Conservation (phyloP, 495 filamentous ascomycete species). For the Penicillium herquei region DNA sequence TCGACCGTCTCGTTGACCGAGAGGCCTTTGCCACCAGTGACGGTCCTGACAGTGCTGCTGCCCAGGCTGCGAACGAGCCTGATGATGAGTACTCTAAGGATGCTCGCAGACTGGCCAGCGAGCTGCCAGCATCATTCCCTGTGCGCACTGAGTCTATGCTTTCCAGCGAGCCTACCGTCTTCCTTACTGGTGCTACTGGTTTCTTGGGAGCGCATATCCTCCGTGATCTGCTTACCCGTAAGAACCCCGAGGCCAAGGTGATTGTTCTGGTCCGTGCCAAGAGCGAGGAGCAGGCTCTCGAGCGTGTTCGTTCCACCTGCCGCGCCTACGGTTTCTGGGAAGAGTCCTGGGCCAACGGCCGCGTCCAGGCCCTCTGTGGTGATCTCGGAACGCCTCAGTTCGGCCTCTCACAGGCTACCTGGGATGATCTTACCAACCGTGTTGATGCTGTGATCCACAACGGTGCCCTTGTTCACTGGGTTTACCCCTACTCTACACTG, state of each 20-base stretch:
- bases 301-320: conserved; percentile 45
- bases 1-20: conserved; percentile 60
- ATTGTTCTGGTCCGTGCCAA: conserved; percentile 75
- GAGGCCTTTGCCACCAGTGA: conserved; percentile 34
- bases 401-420: conserved; percentile 61
- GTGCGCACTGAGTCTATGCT: conserved; percentile 26
- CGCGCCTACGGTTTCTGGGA: conserved; percentile 77
- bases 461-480: conserved; percentile 86
- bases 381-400: conserved; percentile 70
- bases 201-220: conserved; percentile 87
- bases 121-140: conserved; percentile 45
- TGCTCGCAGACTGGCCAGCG: conserved; percentile 53
- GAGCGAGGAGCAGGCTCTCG: conserved; percentile 48
- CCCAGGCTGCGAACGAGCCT: conserved; percentile 25
- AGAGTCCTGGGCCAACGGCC: conserved; percentile 55
- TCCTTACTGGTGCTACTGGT: conserved; percentile 89
- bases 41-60: conserved; percentile 26
- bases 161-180: conserved; percentile 53
- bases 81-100: conserved; percentile 68
- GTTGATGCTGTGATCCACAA: conserved; percentile 88
- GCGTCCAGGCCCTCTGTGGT: conserved; percentile 65
- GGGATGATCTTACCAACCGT: conserved; percentile 60
- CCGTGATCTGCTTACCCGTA: conserved; percentile 65
- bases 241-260: conserved; percentile 58
- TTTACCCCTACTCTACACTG: conserved; percentile 74